A percentile compares a stretch with the other conserved stretches of the same genome.
phyloP scores from a whole-genome alignment of 768 basidiomycete genomes.

The Leccinum boreale region DNA sequence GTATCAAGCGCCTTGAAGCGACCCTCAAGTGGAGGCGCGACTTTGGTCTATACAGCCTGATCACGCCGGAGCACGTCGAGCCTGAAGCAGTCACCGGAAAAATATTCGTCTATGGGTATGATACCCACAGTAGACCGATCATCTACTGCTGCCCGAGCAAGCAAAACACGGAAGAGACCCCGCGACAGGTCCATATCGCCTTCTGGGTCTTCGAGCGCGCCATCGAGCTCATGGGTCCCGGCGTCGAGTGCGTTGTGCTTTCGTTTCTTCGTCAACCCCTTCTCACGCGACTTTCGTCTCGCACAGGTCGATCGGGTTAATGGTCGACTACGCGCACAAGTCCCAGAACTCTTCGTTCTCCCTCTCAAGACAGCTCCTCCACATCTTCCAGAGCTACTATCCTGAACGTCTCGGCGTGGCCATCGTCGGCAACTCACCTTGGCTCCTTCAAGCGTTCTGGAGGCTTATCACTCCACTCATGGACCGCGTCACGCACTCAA shows the following conservation, averaged over 20 bases:
- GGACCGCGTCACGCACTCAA: conserved; percentile 74
- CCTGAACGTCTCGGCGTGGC: conserved; percentile 81
- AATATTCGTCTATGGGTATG: conserved; percentile 77
- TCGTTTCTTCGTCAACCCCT: not conserved
- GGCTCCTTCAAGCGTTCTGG: conserved; percentile 69
- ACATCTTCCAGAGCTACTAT: conserved; percentile 78
- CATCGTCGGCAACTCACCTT: conserved; percentile 76
- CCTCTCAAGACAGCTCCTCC: conserved; percentile 41
- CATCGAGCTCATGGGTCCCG: conserved; percentile 75
- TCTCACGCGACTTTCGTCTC: not conserved
- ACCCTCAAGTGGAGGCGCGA: conserved; percentile 81
- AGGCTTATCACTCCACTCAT: conserved; percentile 78
- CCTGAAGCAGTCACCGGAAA: conserved; percentile 85
- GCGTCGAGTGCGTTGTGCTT: conserved; percentile 62
- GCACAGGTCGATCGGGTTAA: conserved; percentile 58
- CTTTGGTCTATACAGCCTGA: conserved; percentile 64
- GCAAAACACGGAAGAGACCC: conserved; percentile 74
- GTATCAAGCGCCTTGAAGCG: conserved; percentile 64
- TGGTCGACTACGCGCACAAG: conserved; percentile 77
- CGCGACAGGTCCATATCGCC: conserved; percentile 66
- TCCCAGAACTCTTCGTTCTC: conserved; percentile 52
- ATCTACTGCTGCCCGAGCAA: conserved; percentile 66
- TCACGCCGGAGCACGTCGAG: conserved; percentile 63
- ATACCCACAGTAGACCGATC: conserved; percentile 59
- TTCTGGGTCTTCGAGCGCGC: conserved; percentile 78